Conservation (phyloP, 2,329 filamentous ascomycete genomes). For the Berkeleyomyces rouxiae region DNA sequence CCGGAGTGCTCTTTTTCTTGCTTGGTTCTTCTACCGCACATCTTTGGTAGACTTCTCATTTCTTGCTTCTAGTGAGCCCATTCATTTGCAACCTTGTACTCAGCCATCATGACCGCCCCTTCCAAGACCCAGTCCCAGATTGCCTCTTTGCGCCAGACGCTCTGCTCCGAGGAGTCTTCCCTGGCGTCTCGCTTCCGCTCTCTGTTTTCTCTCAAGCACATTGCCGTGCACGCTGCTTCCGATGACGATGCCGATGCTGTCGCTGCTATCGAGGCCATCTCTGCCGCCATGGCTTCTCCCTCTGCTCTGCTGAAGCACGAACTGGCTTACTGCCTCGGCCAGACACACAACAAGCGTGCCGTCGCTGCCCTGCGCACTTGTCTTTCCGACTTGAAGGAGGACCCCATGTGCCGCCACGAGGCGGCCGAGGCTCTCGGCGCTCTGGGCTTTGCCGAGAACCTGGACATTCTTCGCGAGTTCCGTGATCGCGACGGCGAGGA, state of each 20-base stretch:
- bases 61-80: neutral
- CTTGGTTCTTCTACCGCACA: neutral
- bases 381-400: conserved; percentile 62
- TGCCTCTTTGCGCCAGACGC: conserved; percentile 50
- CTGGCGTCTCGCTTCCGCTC: conserved; percentile 86
- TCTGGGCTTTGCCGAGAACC: conserved; percentile 55
- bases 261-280: conserved; percentile 60
- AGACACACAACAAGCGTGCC: conserved; percentile 63
- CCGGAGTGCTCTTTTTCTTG: neutral
- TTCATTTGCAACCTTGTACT: neutral
- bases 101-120: conserved; percentile 6
- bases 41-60: neutral
- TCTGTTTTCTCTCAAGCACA: conserved; percentile 91
- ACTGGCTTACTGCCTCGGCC: conserved; percentile 88
- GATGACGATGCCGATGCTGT: conserved; percentile 37
- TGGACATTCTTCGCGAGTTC: conserved; percentile 56
- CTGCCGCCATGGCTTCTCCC: conserved; percentile 66
- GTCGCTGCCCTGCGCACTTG: conserved; percentile 57
- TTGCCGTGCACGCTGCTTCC: conserved; percentile 62
- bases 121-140: conserved; percentile 29
- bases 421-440: conserved; percentile 89
- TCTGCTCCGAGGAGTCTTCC: conserved; percentile 64
- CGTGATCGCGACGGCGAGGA: conserved; percentile 62
- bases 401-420: conserved; percentile 91
- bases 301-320: conserved; percentile 93